These are phyloP conservation scores for Cantharellus anzutake DNA, from an alignment of 768 basidiomycete species.

Conservation along the genomic window DNA sequence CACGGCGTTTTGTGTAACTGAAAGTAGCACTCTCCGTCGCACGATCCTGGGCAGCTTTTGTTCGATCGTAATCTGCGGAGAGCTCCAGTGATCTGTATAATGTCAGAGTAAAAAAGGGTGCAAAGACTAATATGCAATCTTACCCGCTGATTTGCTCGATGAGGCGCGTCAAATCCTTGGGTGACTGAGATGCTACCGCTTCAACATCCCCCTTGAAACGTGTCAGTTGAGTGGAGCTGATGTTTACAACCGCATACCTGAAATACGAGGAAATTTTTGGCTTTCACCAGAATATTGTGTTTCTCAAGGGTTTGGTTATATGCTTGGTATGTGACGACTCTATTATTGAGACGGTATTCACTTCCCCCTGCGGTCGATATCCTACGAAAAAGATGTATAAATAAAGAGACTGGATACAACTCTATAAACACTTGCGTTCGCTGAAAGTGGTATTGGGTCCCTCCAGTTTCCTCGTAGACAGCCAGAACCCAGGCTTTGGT, in stretches of 20 bases:
- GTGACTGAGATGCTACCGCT: constrained; percentile 86
- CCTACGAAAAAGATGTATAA: constrained; percentile 22
- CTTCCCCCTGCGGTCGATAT: constrained; percentile 76
- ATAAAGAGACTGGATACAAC: background rate
- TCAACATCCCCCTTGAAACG: constrained; percentile 68
- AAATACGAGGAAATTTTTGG: constrained; percentile 98
- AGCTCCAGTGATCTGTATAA: constrained; percentile 53
- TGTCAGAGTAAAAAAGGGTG: background rate
- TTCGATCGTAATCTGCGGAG: constrained; percentile 70
- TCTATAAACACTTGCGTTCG: constrained; percentile 48
- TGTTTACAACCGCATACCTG: constrained; percentile 23
- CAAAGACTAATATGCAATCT: constrained; percentile 3
- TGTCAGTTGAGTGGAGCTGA: background rate
- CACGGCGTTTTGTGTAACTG: constrained; percentile 86
- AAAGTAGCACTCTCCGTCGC: constrained; percentile 89
- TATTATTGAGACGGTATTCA: constrained; percentile 75
- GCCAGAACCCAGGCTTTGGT: constrained; percentile 94
- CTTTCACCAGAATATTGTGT: constrained; percentile 95
- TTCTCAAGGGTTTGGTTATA: constrained; percentile 77
- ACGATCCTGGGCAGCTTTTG: constrained; percentile 69
- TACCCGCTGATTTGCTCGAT: constrained; percentile 88
- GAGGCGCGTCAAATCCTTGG: constrained; percentile 71
- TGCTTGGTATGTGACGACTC: constrained; percentile 62
- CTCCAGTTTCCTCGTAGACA: constrained; percentile 56
- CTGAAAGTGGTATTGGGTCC: constrained; percentile 65